phyloP scores from a whole-genome alignment of 192 early-diverging fungal genomes.

The Coemansia asiatica region DNA sequence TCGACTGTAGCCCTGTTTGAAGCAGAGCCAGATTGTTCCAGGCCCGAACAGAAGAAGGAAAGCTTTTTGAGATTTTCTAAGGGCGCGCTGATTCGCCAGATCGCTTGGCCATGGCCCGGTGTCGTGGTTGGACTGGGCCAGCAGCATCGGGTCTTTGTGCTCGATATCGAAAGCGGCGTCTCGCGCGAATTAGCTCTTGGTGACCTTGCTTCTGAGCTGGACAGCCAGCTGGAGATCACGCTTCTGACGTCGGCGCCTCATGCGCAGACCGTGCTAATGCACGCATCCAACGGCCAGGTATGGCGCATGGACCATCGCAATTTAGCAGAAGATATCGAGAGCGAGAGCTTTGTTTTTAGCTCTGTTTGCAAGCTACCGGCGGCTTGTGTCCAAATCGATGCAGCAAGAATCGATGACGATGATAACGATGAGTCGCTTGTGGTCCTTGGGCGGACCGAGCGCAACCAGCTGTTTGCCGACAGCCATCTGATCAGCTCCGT shows the following conservation, averaged over 20 bases:
- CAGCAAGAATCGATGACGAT: constrained; percentile 7
- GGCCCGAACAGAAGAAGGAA: too few relatives aligned
- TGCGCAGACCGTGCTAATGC: constrained; percentile 48
- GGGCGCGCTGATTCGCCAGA: constrained; percentile 58
- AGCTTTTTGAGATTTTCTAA: constrained; percentile 7
- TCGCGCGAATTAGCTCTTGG: not conserved
- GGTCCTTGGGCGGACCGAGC: constrained; percentile 71
- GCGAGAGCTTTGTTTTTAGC: too few relatives aligned
- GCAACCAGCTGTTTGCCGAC: constrained; percentile 84
- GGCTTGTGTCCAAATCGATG: constrained; percentile 37
- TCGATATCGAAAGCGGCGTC: constrained; percentile 37
- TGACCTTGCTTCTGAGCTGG: too few relatives aligned
- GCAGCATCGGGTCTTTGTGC: constrained; percentile 43
- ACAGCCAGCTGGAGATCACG: not conserved
- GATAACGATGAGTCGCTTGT: too few relatives aligned
- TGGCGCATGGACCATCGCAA: constrained; percentile 25
- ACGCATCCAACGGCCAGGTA: constrained; percentile 46
- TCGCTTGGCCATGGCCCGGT: constrained; percentile 61
- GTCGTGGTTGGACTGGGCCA: constrained; percentile 61
- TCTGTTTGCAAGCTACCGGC: constrained; percentile 11
- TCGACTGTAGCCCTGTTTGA: constrained; percentile 21
- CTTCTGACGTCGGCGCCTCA: constrained; percentile 28
- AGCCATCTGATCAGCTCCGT: constrained; percentile 67
- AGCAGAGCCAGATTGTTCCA: constrained; percentile 1
- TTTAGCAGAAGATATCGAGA: not conserved